phyloP scores from a whole-genome alignment of 176 grass and related monocot species.

The Calamus simplicifolius region DNA sequence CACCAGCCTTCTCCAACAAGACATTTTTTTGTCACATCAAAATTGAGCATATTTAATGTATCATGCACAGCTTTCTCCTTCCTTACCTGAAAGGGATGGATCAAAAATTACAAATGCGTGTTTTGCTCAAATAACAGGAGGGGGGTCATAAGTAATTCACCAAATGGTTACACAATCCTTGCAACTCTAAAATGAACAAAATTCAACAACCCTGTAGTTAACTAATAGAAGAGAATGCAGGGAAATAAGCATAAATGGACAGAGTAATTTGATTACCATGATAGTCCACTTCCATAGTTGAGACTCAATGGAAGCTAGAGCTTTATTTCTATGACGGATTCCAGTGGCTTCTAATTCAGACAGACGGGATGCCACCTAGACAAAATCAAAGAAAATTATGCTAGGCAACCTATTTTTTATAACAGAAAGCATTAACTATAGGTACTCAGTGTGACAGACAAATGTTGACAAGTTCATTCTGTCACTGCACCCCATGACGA shows the following conservation, averaged over 20 bases:
- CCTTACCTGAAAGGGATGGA: slow-evolving; percentile 58
- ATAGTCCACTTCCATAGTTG: slow-evolving; percentile 90
- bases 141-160: background rate
- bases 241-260: no score
- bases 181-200: no score
- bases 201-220: background rate
- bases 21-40: slow-evolving; percentile 99
- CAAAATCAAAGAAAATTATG: slow-evolving; percentile 9
- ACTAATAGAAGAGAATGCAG: slow-evolving; percentile 4
- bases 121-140: background rate
- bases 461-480: no score
- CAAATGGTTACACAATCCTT: background rate
- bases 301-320: slow-evolving; percentile 78
- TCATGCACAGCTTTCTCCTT: slow-evolving; percentile 99
- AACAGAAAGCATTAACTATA: no score
- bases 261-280: slow-evolving; percentile 45
- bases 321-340: slow-evolving; percentile 91
- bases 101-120: slow-evolving; percentile 13
- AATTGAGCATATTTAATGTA: slow-evolving; percentile 93
- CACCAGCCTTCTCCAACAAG: slow-evolving; percentile 99
- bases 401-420: background rate
- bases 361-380: slow-evolving; percentile 69
- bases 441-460: no score
- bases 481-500: no score
- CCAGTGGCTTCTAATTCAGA: slow-evolving; percentile 92